These are phyloP conservation scores for Rhizopus arrhizus DNA, from an alignment of 371 early-diverging fungal species.

Conservation along the genomic window DNA sequence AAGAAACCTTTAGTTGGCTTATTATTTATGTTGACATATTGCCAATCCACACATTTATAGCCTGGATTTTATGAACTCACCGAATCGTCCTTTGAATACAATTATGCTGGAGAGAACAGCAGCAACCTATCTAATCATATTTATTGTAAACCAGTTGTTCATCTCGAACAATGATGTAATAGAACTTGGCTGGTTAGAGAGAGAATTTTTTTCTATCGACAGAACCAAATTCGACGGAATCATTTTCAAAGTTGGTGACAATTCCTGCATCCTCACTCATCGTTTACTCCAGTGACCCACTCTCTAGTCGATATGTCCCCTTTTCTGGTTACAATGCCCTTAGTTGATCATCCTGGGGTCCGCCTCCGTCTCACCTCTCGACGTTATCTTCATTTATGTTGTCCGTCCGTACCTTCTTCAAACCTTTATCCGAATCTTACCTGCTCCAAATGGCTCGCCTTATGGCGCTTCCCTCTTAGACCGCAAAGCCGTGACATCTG, in stretches of 20 bases:
- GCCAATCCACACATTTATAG: slow-evolving; percentile 13
- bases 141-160: slow-evolving; percentile 15
- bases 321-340: too few relatives aligned
- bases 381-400: too few relatives aligned
- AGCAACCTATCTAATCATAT: slow-evolving; percentile 10
- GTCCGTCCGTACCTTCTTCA: too few relatives aligned
- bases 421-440: too few relatives aligned
- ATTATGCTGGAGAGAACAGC: slow-evolving; percentile 14
- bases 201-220: slow-evolving; percentile 16
- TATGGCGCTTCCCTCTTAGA: too few relatives aligned
- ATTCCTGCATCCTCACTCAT: too few relatives aligned
- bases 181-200: slow-evolving; percentile 18
- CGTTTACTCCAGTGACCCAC: too few relatives aligned
- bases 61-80: slow-evolving; percentile 15
- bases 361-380: too few relatives aligned
- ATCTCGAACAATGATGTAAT: slow-evolving; percentile 15
- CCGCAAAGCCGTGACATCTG: too few relatives aligned
- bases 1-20: slow-evolving; percentile 13
- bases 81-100: slow-evolving; percentile 7
- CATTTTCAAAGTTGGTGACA: slow-evolving; percentile 6
- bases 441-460: too few relatives aligned
- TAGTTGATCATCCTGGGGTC: too few relatives aligned
- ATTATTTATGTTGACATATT: slow-evolving; percentile 15
- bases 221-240: slow-evolving; percentile 16
- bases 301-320: too few relatives aligned